phyloP scores from a whole-genome alignment of 2,329 filamentous ascomycete species.

The Mariannaea elegans region DNA sequence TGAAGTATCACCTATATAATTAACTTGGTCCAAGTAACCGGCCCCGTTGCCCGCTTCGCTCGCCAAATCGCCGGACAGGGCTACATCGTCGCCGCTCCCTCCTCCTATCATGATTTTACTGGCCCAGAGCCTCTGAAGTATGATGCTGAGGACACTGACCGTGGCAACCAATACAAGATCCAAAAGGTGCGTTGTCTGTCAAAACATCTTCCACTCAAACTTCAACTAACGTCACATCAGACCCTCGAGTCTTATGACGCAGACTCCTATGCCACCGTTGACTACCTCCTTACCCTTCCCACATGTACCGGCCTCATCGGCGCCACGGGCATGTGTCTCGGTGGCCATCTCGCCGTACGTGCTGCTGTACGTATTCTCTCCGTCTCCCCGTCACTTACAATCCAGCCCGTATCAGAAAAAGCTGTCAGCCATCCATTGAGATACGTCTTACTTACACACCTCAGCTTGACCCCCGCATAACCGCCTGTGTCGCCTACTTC shows the following conservation, averaged over 20 bases:
- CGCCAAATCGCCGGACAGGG: conserved; percentile 92
- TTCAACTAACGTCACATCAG: conserved; percentile 50
- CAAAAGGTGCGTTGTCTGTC: conserved; percentile 66
- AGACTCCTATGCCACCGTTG: conserved; percentile 74
- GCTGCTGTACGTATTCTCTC: conserved; percentile 55
- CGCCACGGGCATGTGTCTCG: conserved; percentile 89
- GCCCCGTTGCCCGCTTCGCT: conserved; percentile 87
- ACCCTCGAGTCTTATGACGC: conserved; percentile 87
- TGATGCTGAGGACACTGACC: conserved; percentile 86
- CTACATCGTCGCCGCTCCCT: conserved; percentile 91
- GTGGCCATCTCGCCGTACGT: conserved; percentile 81
- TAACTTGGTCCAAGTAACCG: conserved; percentile 70
- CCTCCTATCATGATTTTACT: conserved; percentile 92
- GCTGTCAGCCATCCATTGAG: neutral
- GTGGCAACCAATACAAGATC: conserved; percentile 87
- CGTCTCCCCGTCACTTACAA: neutral
- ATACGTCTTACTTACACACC: neutral
- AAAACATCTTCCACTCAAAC: neutral
- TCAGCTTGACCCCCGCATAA: conserved; percentile 77
- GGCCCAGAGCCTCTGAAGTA: conserved; percentile 86
- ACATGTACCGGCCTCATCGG: conserved; percentile 86
- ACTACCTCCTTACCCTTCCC: conserved; percentile 73
- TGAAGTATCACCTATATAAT: neutral
- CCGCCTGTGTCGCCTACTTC: conserved; percentile 86
- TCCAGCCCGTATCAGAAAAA: neutral